Evolutionary conservation across 2,329 filamentous ascomycete species (phyloP), one percentile per base, ranked within the genome.

Genomic region (Hypoxylon sp.): DNA sequence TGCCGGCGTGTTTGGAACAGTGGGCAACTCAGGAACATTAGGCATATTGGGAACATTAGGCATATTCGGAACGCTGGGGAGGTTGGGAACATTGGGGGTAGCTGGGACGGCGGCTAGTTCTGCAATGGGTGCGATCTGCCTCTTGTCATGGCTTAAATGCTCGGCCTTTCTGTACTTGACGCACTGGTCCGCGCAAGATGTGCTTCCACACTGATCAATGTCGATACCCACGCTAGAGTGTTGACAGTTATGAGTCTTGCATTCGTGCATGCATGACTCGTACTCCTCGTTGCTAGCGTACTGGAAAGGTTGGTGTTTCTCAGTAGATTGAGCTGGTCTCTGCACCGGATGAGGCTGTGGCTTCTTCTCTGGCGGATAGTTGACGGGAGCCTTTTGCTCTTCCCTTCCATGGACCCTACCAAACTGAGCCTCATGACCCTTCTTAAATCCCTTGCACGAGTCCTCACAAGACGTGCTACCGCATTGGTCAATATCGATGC

Each of bases 191-290:
- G 31, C 60, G 60, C 68, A 71, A 2, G 35, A 39, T 2, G 57
- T 64, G 35, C 60, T 55, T 8, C 60, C 55, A 46, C 67, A 65
- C n/a, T 71, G 59, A 8, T 31, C 33, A 5, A 67, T 57, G 8
- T 44, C 9, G 26, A 59, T 14, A 3, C 51, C 67, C 24, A 68
- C 61, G 24, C 46, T 58, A 3, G 59, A 44, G 58, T 33, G 46
- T 39, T 70, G 63, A 53, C 63, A 67, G 53, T 67, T 62, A 46
- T 55, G 47, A 17, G 39, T 64, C 13, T 22, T 39, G 54, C 70
- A 68, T 29, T 65, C 39, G 22, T 35, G 52, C 54, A 66, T 47
- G 59, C 70, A 70, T 9, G 31, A 2, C 39, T 71, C 58, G 37
- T 47, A 68, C n/a, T 35, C 33, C 9, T 24, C 22, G 5, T 17